Evolutionary conservation across 2,329 filamentous ascomycete species (phyloP).

Genomic region (Apiospora hydei): DNA sequence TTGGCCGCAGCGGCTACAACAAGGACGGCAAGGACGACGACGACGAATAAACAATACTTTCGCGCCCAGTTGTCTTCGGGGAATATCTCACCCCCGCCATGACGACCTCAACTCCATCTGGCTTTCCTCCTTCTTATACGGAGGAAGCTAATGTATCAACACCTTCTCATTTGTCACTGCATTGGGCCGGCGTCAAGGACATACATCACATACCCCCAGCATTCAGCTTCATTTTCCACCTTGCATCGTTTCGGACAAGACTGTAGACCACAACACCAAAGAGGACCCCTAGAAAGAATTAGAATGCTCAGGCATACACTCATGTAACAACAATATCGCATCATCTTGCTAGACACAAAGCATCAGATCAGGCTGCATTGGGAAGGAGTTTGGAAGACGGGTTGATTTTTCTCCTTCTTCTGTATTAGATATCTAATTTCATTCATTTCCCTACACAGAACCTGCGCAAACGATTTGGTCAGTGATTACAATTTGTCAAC

Average conservation of each 20-base stretch:
- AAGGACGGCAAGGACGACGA: slow-evolving; percentile 39
- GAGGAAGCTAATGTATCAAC: slow-evolving; percentile 23
- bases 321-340: slow-evolving; percentile 20
- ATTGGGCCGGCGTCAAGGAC: slow-evolving; percentile 20
- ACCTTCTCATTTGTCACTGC: slow-evolving; percentile 24
- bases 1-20: slow-evolving; percentile 47
- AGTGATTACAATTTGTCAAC: not conserved
- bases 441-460: slow-evolving; percentile 62
- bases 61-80: not conserved
- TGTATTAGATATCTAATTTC: slow-evolving; percentile 25
- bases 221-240: not conserved
- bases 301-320: slow-evolving; percentile 20
- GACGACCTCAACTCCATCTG: not conserved
- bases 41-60: not conserved
- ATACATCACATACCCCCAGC: slow-evolving; percentile 6
- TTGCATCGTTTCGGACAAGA: not conserved
- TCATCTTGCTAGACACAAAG: slow-evolving; percentile 11
- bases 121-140: not conserved
- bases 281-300: slow-evolving; percentile 12
- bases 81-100: not conserved
- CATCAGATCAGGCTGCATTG: slow-evolving; percentile 16
- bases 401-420: not conserved
- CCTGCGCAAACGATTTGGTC: slow-evolving; percentile 41
- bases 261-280: not conserved
- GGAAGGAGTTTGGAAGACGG: slow-evolving; percentile 2